Evolutionary conservation across 306 rosid genomes (phyloP).

Genomic region (Argentina anserina): DNA sequence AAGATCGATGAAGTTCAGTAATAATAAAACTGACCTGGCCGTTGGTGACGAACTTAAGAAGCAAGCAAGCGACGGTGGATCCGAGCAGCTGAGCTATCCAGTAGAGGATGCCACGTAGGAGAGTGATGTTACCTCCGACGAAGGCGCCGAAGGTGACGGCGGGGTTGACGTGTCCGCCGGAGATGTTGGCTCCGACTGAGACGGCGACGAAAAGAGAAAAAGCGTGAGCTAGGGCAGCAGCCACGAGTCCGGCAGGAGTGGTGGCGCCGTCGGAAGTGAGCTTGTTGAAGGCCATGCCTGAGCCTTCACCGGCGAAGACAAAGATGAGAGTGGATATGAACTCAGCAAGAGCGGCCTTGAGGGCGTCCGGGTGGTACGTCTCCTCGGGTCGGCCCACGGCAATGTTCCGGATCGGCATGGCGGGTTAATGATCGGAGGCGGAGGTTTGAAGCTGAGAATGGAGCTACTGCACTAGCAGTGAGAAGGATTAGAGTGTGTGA

Average conservation of each 20-base stretch:
- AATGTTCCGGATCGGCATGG: constrained; percentile 73
- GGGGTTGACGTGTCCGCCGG: constrained; percentile 96
- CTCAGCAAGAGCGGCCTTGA: constrained; percentile 72
- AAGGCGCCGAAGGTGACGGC: constrained; percentile 90
- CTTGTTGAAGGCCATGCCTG: constrained; percentile 75
- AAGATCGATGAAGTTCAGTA: too few relatives aligned
- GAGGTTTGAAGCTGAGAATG: not conserved
- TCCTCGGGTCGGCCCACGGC: constrained; percentile 68
- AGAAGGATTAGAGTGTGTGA: too few relatives aligned
- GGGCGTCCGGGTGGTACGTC: constrained; percentile 55
- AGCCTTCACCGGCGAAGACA: constrained; percentile 89
- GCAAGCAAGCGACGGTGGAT: constrained; percentile 56
- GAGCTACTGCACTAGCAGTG: not conserved
- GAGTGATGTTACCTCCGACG: constrained; percentile 74
- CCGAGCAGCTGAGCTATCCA: constrained; percentile 88
- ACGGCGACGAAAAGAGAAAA: constrained; percentile 83
- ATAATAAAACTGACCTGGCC: constrained; percentile 40
- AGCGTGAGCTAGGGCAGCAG: constrained; percentile 74
- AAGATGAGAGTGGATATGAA: constrained; percentile 82
- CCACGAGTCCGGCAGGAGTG: constrained; percentile 59
- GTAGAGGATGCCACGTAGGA: constrained; percentile 73
- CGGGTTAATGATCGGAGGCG: not conserved
- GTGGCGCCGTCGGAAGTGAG: constrained; percentile 50
- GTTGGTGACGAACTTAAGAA: constrained; percentile 54
- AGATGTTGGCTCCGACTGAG: constrained; percentile 66